These are phyloP conservation scores for Eucalyptus curtisii DNA, from an alignment of 345 rosid genomes.

Conservation along the genomic window DNA sequence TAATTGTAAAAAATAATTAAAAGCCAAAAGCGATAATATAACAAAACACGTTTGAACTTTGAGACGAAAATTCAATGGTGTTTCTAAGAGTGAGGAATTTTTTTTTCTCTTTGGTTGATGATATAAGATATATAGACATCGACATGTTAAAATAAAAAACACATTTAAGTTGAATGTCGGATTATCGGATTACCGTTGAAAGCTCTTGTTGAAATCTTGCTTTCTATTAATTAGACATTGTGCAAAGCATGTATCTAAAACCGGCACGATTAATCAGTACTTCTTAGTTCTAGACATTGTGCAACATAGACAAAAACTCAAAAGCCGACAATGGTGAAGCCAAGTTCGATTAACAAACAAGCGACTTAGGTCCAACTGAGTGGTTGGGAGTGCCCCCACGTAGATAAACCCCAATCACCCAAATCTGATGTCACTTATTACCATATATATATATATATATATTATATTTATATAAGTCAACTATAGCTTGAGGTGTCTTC, in stretches of 20 bases:
- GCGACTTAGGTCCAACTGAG: neutral
- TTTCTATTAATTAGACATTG: too few species aligned
- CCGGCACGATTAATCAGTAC: too few species aligned
- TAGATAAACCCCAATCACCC: neutral
- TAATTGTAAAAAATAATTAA: neutral
- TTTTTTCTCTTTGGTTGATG: rapidly evolving
- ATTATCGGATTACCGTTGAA: too few species aligned
- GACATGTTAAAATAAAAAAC: rapidly evolving
- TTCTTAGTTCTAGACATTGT: too few species aligned
- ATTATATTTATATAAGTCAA: neutral
- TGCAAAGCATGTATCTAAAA: rapidly evolving
- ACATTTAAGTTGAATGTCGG: rapidly evolving
- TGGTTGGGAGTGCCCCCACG: neutral
- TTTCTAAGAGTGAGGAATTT: rapidly evolving
- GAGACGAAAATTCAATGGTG: rapidly evolving
- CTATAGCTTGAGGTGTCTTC: neutral
- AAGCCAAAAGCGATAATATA: rapidly evolving
- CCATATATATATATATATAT: neutral
- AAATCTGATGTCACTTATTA: neutral
- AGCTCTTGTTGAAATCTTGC: rapidly evolving
- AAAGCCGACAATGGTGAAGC: neutral
- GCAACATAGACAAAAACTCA: neutral
- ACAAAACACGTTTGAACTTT: rapidly evolving
- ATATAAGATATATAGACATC: rapidly evolving
- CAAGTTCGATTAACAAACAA: neutral